Evolutionary conservation across 2,329 filamentous ascomycete genomes (phyloP), one percentile per base, ranked within the genome.

Genomic region (Ceratocystis diversiconidia): DNA sequence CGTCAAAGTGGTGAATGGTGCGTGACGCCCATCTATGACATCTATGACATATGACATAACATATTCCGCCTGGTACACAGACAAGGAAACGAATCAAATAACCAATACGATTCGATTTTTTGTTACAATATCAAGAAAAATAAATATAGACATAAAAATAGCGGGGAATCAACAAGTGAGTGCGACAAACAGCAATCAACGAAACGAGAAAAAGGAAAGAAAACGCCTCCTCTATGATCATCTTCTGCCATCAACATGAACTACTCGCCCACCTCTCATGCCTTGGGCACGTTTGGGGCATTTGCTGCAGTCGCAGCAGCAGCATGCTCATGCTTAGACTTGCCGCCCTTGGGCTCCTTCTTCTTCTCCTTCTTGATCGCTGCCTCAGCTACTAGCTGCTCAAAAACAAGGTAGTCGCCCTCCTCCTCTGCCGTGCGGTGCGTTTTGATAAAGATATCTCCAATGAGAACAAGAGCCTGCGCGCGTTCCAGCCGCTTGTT

Each of bases 351-450:
- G 78, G 85, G 81, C 70, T 77, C 77, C 75, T 84, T 84, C 73
- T 80, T 79, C 73, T 90, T 87, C 66, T 89, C 84, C 77, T 96
- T 96, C 82, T 97, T 97, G 64, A 91, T 88, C 66, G 92, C 91
- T 3, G 92, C 92, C 74, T 99, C 94, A 62, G 94, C 92, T 75
- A 99, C 95, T 65, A 99, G 85, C 76, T 97, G 91, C 75, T 99
- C 94, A 71, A 99, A 99, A 17, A 92, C 92, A 84, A 99, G 95
- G 77, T 95, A 97, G 72, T 97, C 94, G 69, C 94, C 92, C 76
- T 99, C 94, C 78, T 99, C 94, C 69, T 99, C 94, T 52, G 92
- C 88, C 65, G 92, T 88, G 69, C 94, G 86, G 74, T 88, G 83
- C 50, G 92, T 90, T 92, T 90, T 91, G 69, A 85, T 80, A 73